Evolutionary conservation across 2,329 filamentous ascomycete genomes (phyloP).

Genomic region (Epichloe sibirici): DNA sequence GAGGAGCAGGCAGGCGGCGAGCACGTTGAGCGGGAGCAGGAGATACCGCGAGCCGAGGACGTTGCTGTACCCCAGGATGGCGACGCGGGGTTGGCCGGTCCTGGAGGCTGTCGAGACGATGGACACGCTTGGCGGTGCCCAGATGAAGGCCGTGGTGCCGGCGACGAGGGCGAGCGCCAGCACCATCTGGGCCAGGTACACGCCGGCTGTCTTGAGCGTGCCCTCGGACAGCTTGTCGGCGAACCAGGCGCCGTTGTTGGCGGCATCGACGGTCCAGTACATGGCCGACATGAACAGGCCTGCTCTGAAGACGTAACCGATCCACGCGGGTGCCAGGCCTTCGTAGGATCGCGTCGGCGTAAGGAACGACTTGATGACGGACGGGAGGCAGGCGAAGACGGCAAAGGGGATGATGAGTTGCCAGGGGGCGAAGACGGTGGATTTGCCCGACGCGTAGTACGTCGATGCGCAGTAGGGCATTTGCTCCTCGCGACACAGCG

Average conservation of each 20-base stretch:
- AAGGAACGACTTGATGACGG: slow-evolving; percentile 70
- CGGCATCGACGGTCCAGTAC: slow-evolving; percentile 85
- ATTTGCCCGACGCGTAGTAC: slow-evolving; percentile 84
- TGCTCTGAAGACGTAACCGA: slow-evolving; percentile 65
- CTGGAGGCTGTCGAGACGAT: slow-evolving; percentile 44
- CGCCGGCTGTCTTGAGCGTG: slow-evolving; percentile 59
- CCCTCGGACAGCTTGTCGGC: slow-evolving; percentile 39
- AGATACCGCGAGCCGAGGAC: slow-evolving; percentile 86
- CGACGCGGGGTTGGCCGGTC: slow-evolving; percentile 45
- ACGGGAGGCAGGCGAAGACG: slow-evolving; percentile 60
- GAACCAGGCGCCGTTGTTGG: slow-evolving; percentile 77
- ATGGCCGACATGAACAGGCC: slow-evolving; percentile 63
- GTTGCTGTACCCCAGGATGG: slow-evolving; percentile 84
- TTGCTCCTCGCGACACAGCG: slow-evolving; percentile 92
- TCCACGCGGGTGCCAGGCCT: slow-evolving; percentile 73
- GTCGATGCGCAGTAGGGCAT: slow-evolving; percentile 95
- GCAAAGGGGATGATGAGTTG: slow-evolving; percentile 70
- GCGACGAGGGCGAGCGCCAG: slow-evolving; percentile 72
- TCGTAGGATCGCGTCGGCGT: slow-evolving; percentile 75
- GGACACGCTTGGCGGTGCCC: slow-evolving; percentile 72
- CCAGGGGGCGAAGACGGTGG: slow-evolving; percentile 87
- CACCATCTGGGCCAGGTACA: slow-evolving; percentile 67
- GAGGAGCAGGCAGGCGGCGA: slow-evolving; percentile 64
- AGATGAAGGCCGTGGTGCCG: slow-evolving; percentile 74
- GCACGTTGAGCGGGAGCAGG: slow-evolving; percentile 67